phyloP scores from a whole-genome alignment of 306 rosid species.

The Cicer bijugum region DNA sequence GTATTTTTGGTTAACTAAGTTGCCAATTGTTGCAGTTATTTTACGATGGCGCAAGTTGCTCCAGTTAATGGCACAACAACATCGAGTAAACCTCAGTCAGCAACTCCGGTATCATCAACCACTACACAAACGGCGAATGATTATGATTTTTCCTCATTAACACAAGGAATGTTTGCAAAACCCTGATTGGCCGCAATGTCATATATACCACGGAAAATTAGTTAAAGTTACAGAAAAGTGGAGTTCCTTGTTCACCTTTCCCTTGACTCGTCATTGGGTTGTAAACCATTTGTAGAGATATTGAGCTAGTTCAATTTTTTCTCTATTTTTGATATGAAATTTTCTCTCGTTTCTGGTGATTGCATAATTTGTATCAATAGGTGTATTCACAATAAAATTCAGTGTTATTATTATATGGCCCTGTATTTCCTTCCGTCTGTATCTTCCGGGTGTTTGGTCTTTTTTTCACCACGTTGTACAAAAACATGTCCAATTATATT shows the following conservation, averaged over 20 bases:
- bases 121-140: slow-evolving; percentile 61
- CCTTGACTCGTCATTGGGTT: slow-evolving; percentile 54
- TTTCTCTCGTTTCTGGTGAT: slow-evolving; percentile 51
- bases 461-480: not conserved
- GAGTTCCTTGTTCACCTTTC: slow-evolving; percentile 36
- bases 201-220: slow-evolving; percentile 55
- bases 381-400: slow-evolving; percentile 51
- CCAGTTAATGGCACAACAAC: slow-evolving; percentile 58
- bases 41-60: slow-evolving; percentile 57
- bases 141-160: slow-evolving; percentile 87
- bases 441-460: not conserved
- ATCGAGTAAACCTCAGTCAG: slow-evolving; percentile 55
- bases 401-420: slow-evolving; percentile 35
- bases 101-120: slow-evolving; percentile 55
- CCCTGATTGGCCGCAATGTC: slow-evolving; percentile 50
- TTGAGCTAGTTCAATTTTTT: slow-evolving; percentile 54
- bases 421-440: slow-evolving; percentile 8
- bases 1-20: slow-evolving; percentile 20
- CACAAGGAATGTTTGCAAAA: slow-evolving; percentile 83
- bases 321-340: slow-evolving; percentile 2
- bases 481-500: not conserved
- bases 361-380: slow-evolving; percentile 66
- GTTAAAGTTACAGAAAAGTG: slow-evolving; percentile 57
- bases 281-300: slow-evolving; percentile 75
- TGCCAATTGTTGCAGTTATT: slow-evolving; percentile 56